Conservation (phyloP, 495 filamentous ascomycete genomes). For the Oleoguttula mirabilis region DNA sequence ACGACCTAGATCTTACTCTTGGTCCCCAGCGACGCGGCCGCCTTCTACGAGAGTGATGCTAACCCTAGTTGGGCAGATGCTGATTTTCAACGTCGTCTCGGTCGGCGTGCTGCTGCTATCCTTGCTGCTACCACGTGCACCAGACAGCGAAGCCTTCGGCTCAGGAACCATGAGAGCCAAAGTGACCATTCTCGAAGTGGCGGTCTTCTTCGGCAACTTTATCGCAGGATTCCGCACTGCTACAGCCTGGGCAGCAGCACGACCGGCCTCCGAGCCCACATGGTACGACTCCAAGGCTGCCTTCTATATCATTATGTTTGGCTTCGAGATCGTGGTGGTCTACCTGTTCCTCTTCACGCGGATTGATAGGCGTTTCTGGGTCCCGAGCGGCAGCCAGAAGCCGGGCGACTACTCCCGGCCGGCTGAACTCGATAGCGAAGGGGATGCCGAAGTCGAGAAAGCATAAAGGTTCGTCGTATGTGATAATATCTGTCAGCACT, state of each 20-base stretch:
- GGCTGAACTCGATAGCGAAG: no score
- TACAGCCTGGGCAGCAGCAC: constrained; percentile 17
- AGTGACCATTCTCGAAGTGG: constrained; percentile 16
- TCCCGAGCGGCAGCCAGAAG: constrained; percentile 39
- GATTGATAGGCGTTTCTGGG: constrained; percentile 60
- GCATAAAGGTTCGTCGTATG: no score
- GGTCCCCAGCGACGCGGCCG: no score
- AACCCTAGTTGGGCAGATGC: no score
- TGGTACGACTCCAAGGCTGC: constrained; percentile 27
- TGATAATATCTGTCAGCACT: no score
- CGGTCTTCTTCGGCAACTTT: constrained; percentile 10
- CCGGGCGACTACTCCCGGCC: no score
- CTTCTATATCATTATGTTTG: constrained; percentile 68
- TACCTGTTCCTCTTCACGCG: constrained; percentile 48
- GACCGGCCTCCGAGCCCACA: constrained; percentile 6
- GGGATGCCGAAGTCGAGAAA: no score
- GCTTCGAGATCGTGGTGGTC: constrained; percentile 58
- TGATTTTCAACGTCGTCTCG: constrained; percentile 20
- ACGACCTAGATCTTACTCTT: no score
- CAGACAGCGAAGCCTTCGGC: constrained; percentile 23
- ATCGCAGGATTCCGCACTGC: constrained; percentile 23
- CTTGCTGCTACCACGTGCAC: constrained; percentile 4
- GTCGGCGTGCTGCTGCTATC: constrained; percentile 16
- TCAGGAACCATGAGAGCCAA: constrained; percentile 22
- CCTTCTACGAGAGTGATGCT: no score